phyloP scores from a whole-genome alignment of 2,329 filamentous ascomycete species.

The Juglanconis sp. region DNA sequence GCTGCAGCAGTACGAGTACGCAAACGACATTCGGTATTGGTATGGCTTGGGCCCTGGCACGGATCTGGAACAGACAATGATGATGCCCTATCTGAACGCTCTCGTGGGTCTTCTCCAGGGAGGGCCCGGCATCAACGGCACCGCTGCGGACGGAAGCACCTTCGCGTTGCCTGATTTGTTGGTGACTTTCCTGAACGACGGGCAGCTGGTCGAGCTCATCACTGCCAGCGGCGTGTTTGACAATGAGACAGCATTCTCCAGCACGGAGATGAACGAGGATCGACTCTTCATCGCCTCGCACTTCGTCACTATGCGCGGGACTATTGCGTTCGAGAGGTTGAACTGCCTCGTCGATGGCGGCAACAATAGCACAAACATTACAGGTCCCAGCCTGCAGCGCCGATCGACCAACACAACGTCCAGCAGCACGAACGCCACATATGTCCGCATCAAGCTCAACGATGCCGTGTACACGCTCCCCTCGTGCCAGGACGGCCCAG shows the following conservation, averaged over 20 bases:
- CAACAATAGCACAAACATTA: slow-evolving; percentile 6
- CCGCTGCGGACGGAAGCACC: slow-evolving; percentile 38
- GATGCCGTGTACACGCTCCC: slow-evolving; percentile 61
- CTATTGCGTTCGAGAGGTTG: slow-evolving; percentile 61
- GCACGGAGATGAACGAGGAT: slow-evolving; percentile 41
- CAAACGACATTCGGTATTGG: slow-evolving; percentile 66
- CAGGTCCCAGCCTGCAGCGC: not conserved
- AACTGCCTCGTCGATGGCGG: slow-evolving; percentile 38
- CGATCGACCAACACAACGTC: slow-evolving; percentile 7
- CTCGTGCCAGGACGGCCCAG: slow-evolving; percentile 53
- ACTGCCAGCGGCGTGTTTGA: slow-evolving; percentile 61
- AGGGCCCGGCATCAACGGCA: slow-evolving; percentile 49
- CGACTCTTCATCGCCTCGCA: slow-evolving; percentile 54
- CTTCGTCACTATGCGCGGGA: slow-evolving; percentile 62
- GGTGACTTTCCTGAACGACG: slow-evolving; percentile 63
- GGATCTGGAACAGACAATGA: slow-evolving; percentile 51
- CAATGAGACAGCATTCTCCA: slow-evolving; percentile 45
- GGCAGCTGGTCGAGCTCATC: slow-evolving; percentile 61
- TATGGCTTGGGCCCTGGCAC: slow-evolving; percentile 60
- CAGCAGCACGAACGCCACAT: slow-evolving; percentile 33
- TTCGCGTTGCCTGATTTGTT: slow-evolving; percentile 56
- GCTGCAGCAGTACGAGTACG: slow-evolving; percentile 62
- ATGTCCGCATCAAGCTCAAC: slow-evolving; percentile 58
- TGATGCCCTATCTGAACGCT: slow-evolving; percentile 58
- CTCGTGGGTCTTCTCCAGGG: slow-evolving; percentile 50